Percentiles rank a stretch among this genome's conserved stretches.
Conservation (phyloP, 345 rosid genomes). For the Hypericum androsaemum region DNA sequence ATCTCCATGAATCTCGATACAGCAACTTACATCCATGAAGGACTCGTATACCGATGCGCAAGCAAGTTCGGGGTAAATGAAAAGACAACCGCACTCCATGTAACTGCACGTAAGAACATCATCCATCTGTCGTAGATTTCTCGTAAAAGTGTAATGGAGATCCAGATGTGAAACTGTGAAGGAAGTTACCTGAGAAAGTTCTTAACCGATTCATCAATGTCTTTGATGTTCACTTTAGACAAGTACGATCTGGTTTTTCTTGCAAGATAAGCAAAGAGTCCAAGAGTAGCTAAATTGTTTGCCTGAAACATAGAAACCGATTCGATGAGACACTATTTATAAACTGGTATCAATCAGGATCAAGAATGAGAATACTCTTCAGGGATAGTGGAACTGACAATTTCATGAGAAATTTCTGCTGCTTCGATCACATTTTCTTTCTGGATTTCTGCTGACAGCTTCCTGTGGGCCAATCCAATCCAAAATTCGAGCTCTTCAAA, state of each 20-base stretch:
- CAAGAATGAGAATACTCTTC: not conserved
- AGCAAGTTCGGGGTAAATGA: conserved; percentile 46
- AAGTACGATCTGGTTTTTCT: conserved; percentile 42
- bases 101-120: conserved; percentile 30
- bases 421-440: conserved; percentile 24
- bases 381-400: conserved; percentile 25
- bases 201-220: conserved; percentile 46
- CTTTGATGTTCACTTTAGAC: conserved; percentile 39
- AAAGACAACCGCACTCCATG: conserved; percentile 61
- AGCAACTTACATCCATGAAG: conserved; percentile 48
- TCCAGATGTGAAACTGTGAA: conserved; percentile 4
- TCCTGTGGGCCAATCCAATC: conserved; percentile 59
- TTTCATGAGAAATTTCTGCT: conserved; percentile 16
- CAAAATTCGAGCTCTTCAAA: conserved; percentile 57
- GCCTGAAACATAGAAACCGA: conserved; percentile 32
- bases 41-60: conserved; percentile 39
- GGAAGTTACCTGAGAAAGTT: conserved; percentile 46
- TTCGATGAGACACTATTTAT: not conserved
- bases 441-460: conserved; percentile 39
- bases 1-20: conserved; percentile 12
- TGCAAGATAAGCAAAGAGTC: conserved; percentile 60
- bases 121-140: conserved; percentile 2
- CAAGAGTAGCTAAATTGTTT: conserved; percentile 48
- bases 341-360: too few relatives aligned
- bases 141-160: conserved; percentile 3